These are phyloP conservation scores for Neocatenulostroma microsporum DNA, from an alignment of 2,329 filamentous ascomycete species.

Conservation along the genomic window DNA sequence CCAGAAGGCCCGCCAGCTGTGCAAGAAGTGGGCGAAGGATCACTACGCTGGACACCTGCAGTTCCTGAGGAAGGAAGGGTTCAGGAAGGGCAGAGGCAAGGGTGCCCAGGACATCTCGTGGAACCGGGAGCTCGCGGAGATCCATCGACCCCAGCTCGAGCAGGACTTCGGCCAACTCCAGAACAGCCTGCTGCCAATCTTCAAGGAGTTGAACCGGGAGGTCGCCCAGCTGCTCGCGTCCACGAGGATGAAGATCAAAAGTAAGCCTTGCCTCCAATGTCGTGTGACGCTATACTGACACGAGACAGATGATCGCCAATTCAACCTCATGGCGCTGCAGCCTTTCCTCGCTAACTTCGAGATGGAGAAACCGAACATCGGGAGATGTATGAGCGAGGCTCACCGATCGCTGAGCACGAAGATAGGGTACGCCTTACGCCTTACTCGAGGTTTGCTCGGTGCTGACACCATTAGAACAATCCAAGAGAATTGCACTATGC, in stretches of 20 bases:
- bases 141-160: too few species aligned
- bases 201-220: not conserved
- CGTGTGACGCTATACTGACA: not conserved
- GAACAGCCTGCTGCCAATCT: not conserved
- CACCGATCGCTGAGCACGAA: not conserved
- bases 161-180: too few species aligned
- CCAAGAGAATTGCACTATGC: not conserved
- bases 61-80: not conserved
- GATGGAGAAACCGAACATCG: not conserved
- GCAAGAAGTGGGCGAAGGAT: not conserved
- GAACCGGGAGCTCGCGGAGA: not conserved
- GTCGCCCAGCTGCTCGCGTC: too few species aligned
- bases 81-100: not conserved
- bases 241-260: not conserved
- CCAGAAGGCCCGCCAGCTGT: not conserved
- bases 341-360: not conserved
- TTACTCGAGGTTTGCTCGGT: too few species aligned
- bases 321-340: constrained; percentile 2
- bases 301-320: not conserved
- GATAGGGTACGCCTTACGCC: not conserved
- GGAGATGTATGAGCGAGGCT: not conserved
- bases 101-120: not conserved
- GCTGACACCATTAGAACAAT: not conserved
- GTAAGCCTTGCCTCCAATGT: too few species aligned
- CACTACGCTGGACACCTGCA: not conserved